phyloP scores from a whole-genome alignment of 2,329 filamentous ascomycete species.

The Clarireedia monteithiana region DNA sequence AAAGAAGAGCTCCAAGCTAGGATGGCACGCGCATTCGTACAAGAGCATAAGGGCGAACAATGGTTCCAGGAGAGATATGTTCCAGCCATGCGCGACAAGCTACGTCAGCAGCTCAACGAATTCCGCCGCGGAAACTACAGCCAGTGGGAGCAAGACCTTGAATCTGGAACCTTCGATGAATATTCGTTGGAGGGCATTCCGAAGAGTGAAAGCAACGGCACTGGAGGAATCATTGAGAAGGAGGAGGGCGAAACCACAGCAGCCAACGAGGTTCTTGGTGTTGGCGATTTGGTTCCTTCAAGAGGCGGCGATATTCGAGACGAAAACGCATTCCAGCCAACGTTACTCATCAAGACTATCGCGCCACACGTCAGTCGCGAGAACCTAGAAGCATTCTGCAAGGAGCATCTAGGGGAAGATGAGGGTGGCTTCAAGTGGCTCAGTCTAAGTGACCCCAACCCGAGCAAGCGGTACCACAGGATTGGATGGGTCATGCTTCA shows the following conservation, averaged over 20 bases:
- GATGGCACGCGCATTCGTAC: constrained; percentile 85
- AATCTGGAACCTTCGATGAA: constrained; percentile 81
- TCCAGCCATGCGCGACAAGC: constrained; percentile 67
- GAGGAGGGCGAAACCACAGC: constrained; percentile 92
- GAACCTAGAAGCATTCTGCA: constrained; percentile 90
- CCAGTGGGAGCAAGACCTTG: constrained; percentile 85
- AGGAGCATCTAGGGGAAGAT: constrained; percentile 84
- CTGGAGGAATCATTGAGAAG: constrained; percentile 79
- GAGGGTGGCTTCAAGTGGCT: constrained; percentile 94
- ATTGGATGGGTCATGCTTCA: constrained; percentile 99
- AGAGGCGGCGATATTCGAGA: constrained; percentile 82
- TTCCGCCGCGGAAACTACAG: constrained; percentile 71
- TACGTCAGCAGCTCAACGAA: constrained; percentile 69
- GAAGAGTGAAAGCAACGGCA: constrained; percentile 84
- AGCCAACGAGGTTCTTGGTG: constrained; percentile 84
- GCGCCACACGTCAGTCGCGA: constrained; percentile 90
- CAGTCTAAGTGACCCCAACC: constrained; percentile 92
- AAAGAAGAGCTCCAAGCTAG: constrained; percentile 63
- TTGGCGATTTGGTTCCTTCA: constrained; percentile 81
- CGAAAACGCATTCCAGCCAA: constrained; percentile 80
- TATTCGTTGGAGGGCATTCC: constrained; percentile 92
- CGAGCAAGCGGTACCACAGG: constrained; percentile 90
- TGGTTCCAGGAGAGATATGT: constrained; percentile 98
- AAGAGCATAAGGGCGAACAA: constrained; percentile 88
- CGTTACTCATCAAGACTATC: constrained; percentile 94